Evolutionary conservation across 225 moss, liverwort and hornwort genomes (phyloP), one percentile per base, ranked within the genome.

Genomic region (Polytrichum commune): DNA sequence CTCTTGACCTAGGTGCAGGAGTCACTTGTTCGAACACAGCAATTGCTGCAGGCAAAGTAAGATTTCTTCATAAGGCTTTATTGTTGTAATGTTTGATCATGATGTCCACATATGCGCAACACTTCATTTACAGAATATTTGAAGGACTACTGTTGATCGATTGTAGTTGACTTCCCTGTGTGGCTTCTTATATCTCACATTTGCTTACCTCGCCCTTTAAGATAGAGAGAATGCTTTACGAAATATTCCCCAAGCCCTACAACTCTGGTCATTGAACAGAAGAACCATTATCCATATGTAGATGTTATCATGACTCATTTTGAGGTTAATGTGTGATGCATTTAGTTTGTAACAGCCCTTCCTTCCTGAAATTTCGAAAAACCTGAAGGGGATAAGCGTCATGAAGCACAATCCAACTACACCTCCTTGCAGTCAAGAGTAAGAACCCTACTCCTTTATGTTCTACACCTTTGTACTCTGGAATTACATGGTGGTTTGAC

Each of bases 341-440:
- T 33, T 33, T 33, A 58, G 66, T 32, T 32, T 56, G 28, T 33
- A 57, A 60, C 69, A 58, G 57, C 32, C 69, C 29, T 57, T 69
- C 57, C 56, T 69, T 20, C 57, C 30, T 27, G 58, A 60, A 60
- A 58, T 58, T 16, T 70, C 69, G 24, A 70, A 70, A 27, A 60
- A 58, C 29, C 32, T 9, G 18, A 70, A 57, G 18, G 8, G 55
- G 27, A 28, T 10, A 18, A 27, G 8, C 28, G 32, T 5, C 22
- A 53, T 8, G 22, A 68, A 53, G 68, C 53, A n/a, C 55, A 28
- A 70, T 32, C 28, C 27, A 1, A n/a, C 26, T 8, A 24, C 69
- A 70, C 60, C 57, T 70, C 25, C 60, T 29, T 20, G 20, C 6
- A 28, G 18, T 60, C 55, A 22, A 27, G 19, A 60, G 69, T 70